A percentile compares a stretch with the other conserved stretches of the same genome.
These are phyloP conservation scores for Mycena rosella DNA, from an alignment of 768 basidiomycete species.

Conservation along the genomic window DNA sequence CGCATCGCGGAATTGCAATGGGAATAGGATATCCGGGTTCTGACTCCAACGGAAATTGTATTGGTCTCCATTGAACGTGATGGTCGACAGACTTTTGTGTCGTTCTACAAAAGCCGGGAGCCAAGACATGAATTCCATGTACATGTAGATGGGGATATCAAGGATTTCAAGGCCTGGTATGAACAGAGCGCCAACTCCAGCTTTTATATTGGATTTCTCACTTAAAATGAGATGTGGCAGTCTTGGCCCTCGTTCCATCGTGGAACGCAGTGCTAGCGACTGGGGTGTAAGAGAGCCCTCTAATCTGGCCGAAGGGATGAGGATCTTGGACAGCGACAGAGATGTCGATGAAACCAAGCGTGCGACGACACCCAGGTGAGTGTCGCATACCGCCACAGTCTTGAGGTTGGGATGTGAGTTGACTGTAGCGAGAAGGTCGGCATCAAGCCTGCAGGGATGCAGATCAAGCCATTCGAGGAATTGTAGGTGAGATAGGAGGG, in stretches of 20 bases:
- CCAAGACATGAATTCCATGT: slow-evolving; percentile 15
- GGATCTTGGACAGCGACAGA: slow-evolving; percentile 15
- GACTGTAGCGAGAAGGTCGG: slow-evolving; percentile 2
- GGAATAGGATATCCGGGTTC: slow-evolving; percentile 4
- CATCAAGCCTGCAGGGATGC: neutral
- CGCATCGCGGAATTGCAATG: slow-evolving; percentile 4
- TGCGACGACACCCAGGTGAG: neutral
- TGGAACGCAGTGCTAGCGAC: neutral
- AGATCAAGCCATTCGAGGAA: slow-evolving; percentile 22
- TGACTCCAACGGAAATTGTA: neutral
- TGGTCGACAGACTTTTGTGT: neutral
- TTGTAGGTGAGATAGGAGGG: neutral
- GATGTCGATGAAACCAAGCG: neutral
- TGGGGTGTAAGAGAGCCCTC: neutral
- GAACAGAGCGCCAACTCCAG: slow-evolving; percentile 2
- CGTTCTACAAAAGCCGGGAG: slow-evolving; percentile 12
- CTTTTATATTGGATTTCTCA: neutral
- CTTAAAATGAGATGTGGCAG: neutral
- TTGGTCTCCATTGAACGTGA: neutral
- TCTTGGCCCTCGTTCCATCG: slow-evolving; percentile 2
- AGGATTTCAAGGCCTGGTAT: slow-evolving; percentile 11
- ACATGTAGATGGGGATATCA: neutral
- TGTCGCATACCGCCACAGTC: neutral
- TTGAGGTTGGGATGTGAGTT: neutral
- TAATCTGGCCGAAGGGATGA: neutral